Evolutionary conservation across 306 rosid genomes (phyloP).

Genomic region (Spatholobus suberectus): DNA sequence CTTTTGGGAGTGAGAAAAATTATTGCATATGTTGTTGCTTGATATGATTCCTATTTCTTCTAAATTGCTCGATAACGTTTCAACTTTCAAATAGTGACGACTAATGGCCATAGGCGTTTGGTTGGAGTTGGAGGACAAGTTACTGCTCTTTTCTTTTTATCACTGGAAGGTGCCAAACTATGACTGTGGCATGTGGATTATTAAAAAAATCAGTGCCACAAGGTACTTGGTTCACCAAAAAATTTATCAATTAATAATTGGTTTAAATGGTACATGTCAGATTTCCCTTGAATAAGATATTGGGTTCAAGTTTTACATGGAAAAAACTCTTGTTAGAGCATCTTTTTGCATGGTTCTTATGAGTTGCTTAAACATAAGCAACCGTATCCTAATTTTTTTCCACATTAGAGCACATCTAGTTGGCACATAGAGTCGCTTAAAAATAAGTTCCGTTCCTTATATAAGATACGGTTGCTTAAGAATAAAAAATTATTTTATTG

Average conservation of each 20-base stretch:
- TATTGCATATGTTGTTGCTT: neutral
- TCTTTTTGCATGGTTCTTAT: no score
- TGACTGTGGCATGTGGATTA: neutral
- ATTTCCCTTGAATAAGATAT: neutral
- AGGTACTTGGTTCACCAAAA: neutral
- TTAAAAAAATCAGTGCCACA: neutral
- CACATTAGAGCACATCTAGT: no score
- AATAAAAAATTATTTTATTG: no score
- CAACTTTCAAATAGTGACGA: neutral
- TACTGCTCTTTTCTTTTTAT: neutral
- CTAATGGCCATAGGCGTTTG: neutral
- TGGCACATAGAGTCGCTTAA: no score
- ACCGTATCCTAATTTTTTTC: no score
- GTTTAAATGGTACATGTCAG: neutral
- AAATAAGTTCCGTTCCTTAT: no score
- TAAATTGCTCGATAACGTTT: neutral
- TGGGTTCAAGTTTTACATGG: neutral
- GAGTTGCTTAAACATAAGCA: no score
- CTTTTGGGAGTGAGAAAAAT: neutral
- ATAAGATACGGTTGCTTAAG: no score
- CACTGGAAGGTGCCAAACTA: neutral
- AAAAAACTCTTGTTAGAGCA: no score
- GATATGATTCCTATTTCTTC: neutral
- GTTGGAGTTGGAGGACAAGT: neutral
- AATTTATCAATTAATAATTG: neutral